phyloP scores from a whole-genome alignment of 441 rosid species.

The Theobroma grandiflorum region DNA sequence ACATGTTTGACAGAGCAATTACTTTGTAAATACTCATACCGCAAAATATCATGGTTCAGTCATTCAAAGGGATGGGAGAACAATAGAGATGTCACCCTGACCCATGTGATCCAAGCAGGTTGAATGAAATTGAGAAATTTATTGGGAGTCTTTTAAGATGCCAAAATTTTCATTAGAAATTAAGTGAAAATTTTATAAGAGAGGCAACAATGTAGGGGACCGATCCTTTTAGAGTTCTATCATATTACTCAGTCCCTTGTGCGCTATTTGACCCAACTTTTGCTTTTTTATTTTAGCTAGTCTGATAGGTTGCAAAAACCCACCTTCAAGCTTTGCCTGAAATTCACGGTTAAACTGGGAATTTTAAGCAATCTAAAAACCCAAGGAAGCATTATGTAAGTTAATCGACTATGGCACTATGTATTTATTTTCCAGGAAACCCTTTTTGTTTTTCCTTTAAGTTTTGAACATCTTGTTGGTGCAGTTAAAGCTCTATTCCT shows the following conservation, averaged over 20 bases:
- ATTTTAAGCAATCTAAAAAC: neutral
- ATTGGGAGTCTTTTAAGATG: neutral
- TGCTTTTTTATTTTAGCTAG: neutral
- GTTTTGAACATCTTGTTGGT: neutral
- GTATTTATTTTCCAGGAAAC: neutral
- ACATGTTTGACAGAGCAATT: neutral
- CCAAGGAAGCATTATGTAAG: neutral
- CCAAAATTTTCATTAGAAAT: neutral
- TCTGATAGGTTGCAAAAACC: neutral
- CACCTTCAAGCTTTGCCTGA: neutral
- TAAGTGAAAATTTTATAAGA: neutral
- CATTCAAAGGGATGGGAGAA: neutral
- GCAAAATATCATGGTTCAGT: neutral
- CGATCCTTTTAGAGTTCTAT: neutral
- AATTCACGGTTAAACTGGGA: neutral
- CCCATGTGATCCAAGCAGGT: neutral
- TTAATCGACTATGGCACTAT: neutral
- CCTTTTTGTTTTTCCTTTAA: no score
- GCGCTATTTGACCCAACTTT: neutral
- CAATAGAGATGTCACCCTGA: neutral
- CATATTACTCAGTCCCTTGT: conserved; percentile 7
- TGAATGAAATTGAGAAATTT: neutral
- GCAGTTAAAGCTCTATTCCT: neutral
- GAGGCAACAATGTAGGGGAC: neutral
- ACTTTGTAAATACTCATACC: neutral